Evolutionary conservation across 441 rosid genomes (phyloP).

Genomic region (Viola pubescens): DNA sequence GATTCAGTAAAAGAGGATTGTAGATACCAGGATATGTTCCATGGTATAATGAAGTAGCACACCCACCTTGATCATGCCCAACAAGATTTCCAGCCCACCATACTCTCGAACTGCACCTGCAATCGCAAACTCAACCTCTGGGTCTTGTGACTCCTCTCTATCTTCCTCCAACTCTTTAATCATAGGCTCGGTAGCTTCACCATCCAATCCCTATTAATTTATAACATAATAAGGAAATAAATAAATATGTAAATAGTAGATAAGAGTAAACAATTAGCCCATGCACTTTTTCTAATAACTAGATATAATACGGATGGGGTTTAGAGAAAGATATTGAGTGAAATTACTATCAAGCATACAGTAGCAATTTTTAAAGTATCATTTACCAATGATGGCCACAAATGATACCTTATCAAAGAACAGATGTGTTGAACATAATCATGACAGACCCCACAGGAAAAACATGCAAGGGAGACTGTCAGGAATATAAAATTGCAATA

Average conservation of each 20-base stretch:
- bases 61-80: constrained; percentile 90
- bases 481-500: neutral
- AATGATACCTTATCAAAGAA: too few species aligned
- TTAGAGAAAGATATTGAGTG: neutral
- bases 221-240: neutral
- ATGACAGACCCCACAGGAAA: neutral
- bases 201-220: constrained; percentile 76
- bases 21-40: neutral
- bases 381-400: neutral
- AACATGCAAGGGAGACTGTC: neutral
- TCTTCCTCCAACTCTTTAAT: constrained; percentile 99
- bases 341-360: neutral
- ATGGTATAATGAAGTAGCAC: constrained; percentile 11
- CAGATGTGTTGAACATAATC: neutral
- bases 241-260: too few species aligned
- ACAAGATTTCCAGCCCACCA: constrained; percentile 91
- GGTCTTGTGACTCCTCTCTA: constrained; percentile 99
- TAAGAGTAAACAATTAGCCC: too few species aligned
- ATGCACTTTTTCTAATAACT: too few species aligned
- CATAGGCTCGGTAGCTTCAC: constrained; percentile 99
- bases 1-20: neutral
- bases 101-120: constrained; percentile 96
- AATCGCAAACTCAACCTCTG: constrained; percentile 98
- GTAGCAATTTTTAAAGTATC: neutral
- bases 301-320: neutral